Base-by-base conservation (phyloP, 805 yeast genomes). In the Saitoella complicata region DNA sequence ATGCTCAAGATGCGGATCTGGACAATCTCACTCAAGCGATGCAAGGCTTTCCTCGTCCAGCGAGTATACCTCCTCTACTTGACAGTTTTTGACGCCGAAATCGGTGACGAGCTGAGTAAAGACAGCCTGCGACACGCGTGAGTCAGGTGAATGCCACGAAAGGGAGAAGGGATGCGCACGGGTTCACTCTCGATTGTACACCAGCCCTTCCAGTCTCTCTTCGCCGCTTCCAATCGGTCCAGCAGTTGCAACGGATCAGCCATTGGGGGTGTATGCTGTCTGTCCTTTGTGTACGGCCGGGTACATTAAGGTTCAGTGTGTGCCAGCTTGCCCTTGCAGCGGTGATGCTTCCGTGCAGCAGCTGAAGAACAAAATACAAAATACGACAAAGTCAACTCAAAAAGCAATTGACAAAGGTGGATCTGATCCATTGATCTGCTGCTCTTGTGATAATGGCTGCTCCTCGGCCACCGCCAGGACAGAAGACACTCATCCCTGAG, bases 401-500 rank as follows among this genome's bases (percentile, higher is more conserved):
- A 33, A 33, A 33, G 36, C 9, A 33, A 9, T 33, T 3, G 36
- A 33, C 9, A 33, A 33, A 33, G 36, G 36, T 9, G 36, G 36
- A 4, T n/a, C 36, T 33, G 3, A 9, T 33, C 36, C 12, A 30
- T 21, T 21, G 21, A 21, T 21, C 33, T 29, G 13, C 35, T 39
- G 11, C 32, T 12, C 42, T 31, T 6, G 11, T 31, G 36, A 34
- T 31, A 11, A 30, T 31, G 11, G 8, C 42, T 31, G 10, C 33
- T 11, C 11, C 42, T 36, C 31, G 32, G 42, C 12, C 29, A 39
- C 32, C 36, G 36, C 32, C 31, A 31, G 42, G 32, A n/a, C 32
- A 8, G 12, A 21, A 21, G 12, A 36, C 43, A 11, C 41, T 65
- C 11, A 75, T 88, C 38, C 83, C 95, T 0, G 68, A 75, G 10